A percentile compares a stretch with the other conserved stretches of the same genome.
Conservation (phyloP, 352 stramenopile genomes). For the Globisporangium cylindrosporum region DNA sequence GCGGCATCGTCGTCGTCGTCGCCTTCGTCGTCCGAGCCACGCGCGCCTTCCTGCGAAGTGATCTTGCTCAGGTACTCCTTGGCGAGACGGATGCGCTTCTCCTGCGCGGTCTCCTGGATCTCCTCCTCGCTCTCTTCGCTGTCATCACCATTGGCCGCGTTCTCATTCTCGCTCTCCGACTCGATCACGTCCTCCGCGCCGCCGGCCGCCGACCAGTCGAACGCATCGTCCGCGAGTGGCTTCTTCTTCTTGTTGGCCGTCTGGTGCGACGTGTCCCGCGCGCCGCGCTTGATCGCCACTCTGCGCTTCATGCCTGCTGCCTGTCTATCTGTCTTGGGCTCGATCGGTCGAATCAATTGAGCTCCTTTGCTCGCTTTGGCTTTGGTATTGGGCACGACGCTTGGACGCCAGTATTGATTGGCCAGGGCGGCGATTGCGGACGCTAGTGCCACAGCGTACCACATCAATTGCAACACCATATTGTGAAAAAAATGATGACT, state of each 20-base stretch:
- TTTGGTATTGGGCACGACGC: slow-evolving; percentile 3
- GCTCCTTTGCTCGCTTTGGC: neutral
- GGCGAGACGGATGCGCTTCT: slow-evolving; percentile 86
- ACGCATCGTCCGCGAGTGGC: slow-evolving; percentile 65
- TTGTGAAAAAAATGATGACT: neutral
- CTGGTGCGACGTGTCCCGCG: slow-evolving; percentile 26
- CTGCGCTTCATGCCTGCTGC: slow-evolving; percentile 21
- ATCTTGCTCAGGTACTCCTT: slow-evolving; percentile 89
- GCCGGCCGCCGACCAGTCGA: slow-evolving; percentile 67
- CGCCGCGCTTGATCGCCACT: slow-evolving; percentile 52
- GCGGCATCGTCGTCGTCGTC: slow-evolving; percentile 44
- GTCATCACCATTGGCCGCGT: slow-evolving; percentile 22
- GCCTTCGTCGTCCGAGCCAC: slow-evolving; percentile 28
- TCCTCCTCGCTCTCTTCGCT: slow-evolving; percentile 60
- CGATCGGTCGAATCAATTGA: neutral
- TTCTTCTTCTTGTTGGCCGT: slow-evolving; percentile 63
- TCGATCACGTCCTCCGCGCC: slow-evolving; percentile 55
- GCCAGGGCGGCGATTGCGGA: slow-evolving; percentile 5
- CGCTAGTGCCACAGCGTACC: slow-evolving; percentile 4
- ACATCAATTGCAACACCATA: neutral
- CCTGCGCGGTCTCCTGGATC: slow-evolving; percentile 78
- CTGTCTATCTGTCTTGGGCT: neutral
- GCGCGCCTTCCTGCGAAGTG: slow-evolving; percentile 55
- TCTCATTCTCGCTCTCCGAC: slow-evolving; percentile 68
- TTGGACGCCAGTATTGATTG: slow-evolving; percentile 17